Evolutionary conservation across 2,329 filamentous ascomycete species (phyloP).

Genomic region (Pyricularia grisea): DNA sequence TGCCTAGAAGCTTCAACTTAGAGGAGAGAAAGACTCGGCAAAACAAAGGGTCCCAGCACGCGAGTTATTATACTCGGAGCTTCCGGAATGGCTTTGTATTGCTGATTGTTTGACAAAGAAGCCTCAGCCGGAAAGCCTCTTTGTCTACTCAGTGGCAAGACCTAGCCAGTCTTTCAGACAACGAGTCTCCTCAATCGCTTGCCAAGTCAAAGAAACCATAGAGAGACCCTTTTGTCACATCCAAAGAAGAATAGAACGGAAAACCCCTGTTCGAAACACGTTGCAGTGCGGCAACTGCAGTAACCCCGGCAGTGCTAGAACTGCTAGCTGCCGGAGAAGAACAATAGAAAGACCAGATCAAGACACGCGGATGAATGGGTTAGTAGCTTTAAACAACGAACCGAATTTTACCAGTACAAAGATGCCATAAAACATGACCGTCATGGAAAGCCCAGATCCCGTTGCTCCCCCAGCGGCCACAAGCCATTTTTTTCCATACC

Average conservation of each 20-base stretch:
- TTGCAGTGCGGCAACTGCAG: no score
- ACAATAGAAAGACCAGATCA: not conserved
- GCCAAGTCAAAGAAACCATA: not conserved
- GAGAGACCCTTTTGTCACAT: not conserved
- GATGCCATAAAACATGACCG: not conserved
- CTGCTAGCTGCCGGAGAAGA: not conserved
- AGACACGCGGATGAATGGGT: not conserved
- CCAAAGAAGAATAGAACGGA: not conserved
- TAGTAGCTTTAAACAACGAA: conserved; percentile 1
- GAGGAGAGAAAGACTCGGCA: not conserved
- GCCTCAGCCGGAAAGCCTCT: not conserved
- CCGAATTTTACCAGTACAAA: conserved; percentile 6
- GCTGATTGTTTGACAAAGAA: not conserved
- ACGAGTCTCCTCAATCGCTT: not conserved
- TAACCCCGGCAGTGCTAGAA: not conserved
- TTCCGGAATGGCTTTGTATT: not conserved
- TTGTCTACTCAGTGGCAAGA: not conserved
- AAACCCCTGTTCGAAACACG: not conserved
- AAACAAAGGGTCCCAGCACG: not conserved
- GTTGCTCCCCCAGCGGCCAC: conserved; percentile 2
- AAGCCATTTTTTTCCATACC: conserved; percentile 6
- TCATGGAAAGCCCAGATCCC: conserved; percentile 2
- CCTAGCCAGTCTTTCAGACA: not conserved
- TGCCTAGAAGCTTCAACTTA: not conserved
- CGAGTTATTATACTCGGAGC: not conserved